Evolutionary conservation across 208 protist species (phyloP), one percentile per base, ranked within the genome.

Genomic region (Kentomonas sorsogonicus): DNA sequence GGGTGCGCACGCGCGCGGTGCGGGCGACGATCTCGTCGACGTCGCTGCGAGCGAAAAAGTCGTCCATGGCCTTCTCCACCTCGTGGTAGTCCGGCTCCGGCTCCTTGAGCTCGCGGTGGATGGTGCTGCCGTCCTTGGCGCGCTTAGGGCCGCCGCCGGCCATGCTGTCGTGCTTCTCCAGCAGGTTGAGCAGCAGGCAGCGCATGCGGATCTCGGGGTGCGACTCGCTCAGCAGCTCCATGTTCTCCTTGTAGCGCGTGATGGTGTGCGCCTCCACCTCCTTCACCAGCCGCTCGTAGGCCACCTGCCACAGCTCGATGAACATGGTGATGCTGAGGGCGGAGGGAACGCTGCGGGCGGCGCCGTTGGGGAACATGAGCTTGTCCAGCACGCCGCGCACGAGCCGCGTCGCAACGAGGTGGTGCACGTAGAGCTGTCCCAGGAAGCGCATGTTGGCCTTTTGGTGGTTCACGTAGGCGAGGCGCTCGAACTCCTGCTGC

Each of bases 361-460:
- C 63, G 40, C 80, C 73, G 7, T 58, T 57, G 10, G 77, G 77
- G 61, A 86, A 94, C 38, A 94, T 69, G 26, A 94, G 72, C 33
- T 74, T 74, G 53, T 91, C 70, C 43, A 94, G 66, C 26, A 94
- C 77, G 0, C 67, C 59, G 33, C 60, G 40, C 18, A 91, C 83
- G 20, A 94, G 82, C 38, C 52, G 69, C 58, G 80, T 67, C 34
- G 53, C 44, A 7, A 89, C 82, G 30, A 94, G 67, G 30, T 69
- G 68, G 45, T 66, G 61, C 11, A 34, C 59, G 54, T 90, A 94
- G 51, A 94, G 68, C 25, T 89, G 71, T 25, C 87, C 87, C 11
- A 94, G 74, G 50, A 91, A 91, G 63, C 80, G 71, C 30, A 94
- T 82, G 54, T 94, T 94, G 2, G 87, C 78, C 77, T 91, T 91